Conservation (phyloP, 106 monocot species). For the Dendrobium nobile region DNA sequence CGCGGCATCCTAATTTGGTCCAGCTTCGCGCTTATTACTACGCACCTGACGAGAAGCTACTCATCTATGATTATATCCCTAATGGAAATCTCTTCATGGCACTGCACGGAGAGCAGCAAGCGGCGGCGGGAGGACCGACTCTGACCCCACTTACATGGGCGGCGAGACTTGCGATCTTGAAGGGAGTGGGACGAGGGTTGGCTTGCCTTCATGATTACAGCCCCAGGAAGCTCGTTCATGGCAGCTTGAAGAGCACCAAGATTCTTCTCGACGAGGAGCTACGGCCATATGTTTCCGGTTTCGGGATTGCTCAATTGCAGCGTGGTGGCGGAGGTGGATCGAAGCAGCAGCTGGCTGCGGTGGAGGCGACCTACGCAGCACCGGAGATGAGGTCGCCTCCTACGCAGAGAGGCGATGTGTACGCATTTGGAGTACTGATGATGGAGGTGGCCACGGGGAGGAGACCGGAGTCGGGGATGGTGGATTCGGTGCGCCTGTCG, state of each 20-base stretch:
- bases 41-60: conserved; percentile 86
- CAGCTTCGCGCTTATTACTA: conserved; percentile 75
- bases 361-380: conserved; percentile 29
- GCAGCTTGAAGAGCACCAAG: conserved; percentile 67
- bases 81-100: conserved; percentile 63
- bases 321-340: conserved; percentile 25
- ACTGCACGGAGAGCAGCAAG: conserved; percentile 40
- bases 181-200: conserved; percentile 59
- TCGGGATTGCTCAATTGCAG: conserved; percentile 66
- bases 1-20: conserved; percentile 66
- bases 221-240: conserved; percentile 68
- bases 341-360: conserved; percentile 17
- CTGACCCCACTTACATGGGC: conserved; percentile 36
- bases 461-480: conserved; percentile 34
- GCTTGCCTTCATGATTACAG: conserved; percentile 78
- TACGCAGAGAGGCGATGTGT: conserved; percentile 82
- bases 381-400: conserved; percentile 20
- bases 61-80: conserved; percentile 80
- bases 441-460: conserved; percentile 72
- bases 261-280: conserved; percentile 77
- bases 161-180: conserved; percentile 45
- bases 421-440: conserved; percentile 64
- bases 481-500: conserved; percentile 54
- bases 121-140: conserved; percentile 4
- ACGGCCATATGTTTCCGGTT: conserved; percentile 65